These are phyloP conservation scores for Eremothecium sinecaudum DNA, from an alignment of 1,139 yeast genomes.

Conservation along the genomic window DNA sequence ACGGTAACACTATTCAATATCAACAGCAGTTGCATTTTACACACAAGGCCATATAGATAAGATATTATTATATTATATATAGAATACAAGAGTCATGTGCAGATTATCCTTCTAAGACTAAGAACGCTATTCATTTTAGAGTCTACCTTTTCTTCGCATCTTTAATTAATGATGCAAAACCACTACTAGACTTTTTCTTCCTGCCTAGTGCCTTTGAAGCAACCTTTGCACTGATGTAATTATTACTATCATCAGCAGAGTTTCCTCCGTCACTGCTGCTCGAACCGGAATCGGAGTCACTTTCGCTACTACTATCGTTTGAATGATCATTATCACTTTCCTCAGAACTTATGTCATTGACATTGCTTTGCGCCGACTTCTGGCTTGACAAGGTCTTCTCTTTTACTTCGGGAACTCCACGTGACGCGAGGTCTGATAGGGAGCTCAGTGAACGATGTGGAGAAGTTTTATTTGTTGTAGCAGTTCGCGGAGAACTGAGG, in stretches of 20 bases:
- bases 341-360: conserved; percentile 11
- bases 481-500: conserved; percentile 7
- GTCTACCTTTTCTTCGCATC: conserved; percentile 35
- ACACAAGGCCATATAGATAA: no score
- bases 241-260: conserved; percentile 21
- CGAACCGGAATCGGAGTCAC: conserved; percentile 28
- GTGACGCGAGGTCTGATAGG: conserved; percentile 45
- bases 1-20: no score
- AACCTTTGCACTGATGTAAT: conserved; percentile 35
- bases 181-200: conserved; percentile 36
- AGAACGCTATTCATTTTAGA: background rate
- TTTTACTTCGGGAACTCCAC: conserved; percentile 57
- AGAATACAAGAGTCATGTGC: background rate
- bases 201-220: conserved; percentile 35
- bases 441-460: conserved; percentile 40
- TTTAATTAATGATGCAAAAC: conserved; percentile 45
- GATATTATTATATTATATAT: conserved; percentile 1
- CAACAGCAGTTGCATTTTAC: no score
- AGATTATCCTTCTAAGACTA: background rate
- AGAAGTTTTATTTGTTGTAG: conserved; percentile 12
- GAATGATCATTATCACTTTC: conserved; percentile 22
- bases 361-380: conserved; percentile 14
- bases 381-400: conserved; percentile 31
- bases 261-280: conserved; percentile 23
- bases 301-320: conserved; percentile 20